Percentiles rank a stretch among this genome's conserved stretches.
phyloP scores from a whole-genome alignment of 768 basidiomycete species.

The Pleurotus platypus region DNA sequence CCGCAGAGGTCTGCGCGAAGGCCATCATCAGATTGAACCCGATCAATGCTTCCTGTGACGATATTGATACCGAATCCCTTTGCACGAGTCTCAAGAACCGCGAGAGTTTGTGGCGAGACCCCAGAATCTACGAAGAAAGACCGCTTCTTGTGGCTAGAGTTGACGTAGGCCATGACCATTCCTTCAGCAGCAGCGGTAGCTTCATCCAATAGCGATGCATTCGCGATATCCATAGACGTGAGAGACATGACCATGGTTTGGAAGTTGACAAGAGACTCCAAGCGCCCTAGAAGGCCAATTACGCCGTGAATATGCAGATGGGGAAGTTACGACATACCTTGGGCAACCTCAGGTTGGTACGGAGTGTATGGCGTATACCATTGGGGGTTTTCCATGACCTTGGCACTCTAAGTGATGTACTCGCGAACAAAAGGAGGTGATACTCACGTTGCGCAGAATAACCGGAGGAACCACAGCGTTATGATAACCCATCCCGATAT shows the following conservation, averaged over 20 bases:
- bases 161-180: slow-evolving; percentile 91
- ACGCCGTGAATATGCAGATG: neutral
- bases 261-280: slow-evolving; percentile 95
- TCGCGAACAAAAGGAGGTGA: slow-evolving; percentile 4
- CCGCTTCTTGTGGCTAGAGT: slow-evolving; percentile 64
- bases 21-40: slow-evolving; percentile 46
- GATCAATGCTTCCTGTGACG: slow-evolving; percentile 58
- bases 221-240: slow-evolving; percentile 93
- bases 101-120: slow-evolving; percentile 85
- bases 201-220: slow-evolving; percentile 93
- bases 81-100: slow-evolving; percentile 86
- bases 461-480: slow-evolving; percentile 94
- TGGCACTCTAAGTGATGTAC: neutral
- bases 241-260: slow-evolving; percentile 96
- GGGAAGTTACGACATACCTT: slow-evolving; percentile 52
- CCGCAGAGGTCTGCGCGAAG: slow-evolving; percentile 72
- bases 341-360: slow-evolving; percentile 97
- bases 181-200: slow-evolving; percentile 93
- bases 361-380: slow-evolving; percentile 99
- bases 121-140: slow-evolving; percentile 83
- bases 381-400: slow-evolving; percentile 93
- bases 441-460: slow-evolving; percentile 81
- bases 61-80: slow-evolving; percentile 92
- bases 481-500: slow-evolving; percentile 98
- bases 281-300: slow-evolving; percentile 57